Evolutionary conservation across 441 rosid genomes (phyloP), one percentile per base, ranked within the genome.

Genomic region (Syzygium malaccense): DNA sequence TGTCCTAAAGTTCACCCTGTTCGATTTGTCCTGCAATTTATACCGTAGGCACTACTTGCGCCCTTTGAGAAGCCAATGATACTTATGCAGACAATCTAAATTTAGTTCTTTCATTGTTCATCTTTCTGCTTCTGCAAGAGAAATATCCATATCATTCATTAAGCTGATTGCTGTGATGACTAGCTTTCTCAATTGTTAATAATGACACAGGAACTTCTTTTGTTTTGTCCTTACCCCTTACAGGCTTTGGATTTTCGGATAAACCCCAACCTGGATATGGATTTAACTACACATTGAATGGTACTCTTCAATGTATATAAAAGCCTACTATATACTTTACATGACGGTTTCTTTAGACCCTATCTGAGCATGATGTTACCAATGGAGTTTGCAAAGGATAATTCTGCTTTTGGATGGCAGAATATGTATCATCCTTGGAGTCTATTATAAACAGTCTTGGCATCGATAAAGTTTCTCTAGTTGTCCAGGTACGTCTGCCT

Each of bases 211-310:
- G 7, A 64, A 57, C 14, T 84, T 60, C 51, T 84, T 88, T 85
- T 51, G 1, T 89, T 56, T 66, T 45, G 8, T 37, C 66, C 88
- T 12, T 53, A 13, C 64, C 86, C 84, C 11, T 8, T 25, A 55
- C 93, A 97, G 99, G 99, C 87, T 97, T 96, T 90, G 99, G 98
- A 53, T 97, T 97, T 93, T 97, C 99, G 20, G 98, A 97, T 90
- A 97, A 96, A 92, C 99, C 99, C 89, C 99, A 97, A 91, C 95
- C 98, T 13, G 94, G 93, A 92, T 95, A 97, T 91, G 98, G 99
- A 88, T 97, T 97, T 90, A 94, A 96, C 93, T 96, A 97, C 91
- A 94, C 96, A 60, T 79, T 97, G 90, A 93, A 89, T 87, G 99
- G 99, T 97, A 96, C 90, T 86, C 87, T 84, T 71, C 89, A 87